Conservation (phyloP, 306 rosid genomes). For the Leucaena leucocephala region DNA sequence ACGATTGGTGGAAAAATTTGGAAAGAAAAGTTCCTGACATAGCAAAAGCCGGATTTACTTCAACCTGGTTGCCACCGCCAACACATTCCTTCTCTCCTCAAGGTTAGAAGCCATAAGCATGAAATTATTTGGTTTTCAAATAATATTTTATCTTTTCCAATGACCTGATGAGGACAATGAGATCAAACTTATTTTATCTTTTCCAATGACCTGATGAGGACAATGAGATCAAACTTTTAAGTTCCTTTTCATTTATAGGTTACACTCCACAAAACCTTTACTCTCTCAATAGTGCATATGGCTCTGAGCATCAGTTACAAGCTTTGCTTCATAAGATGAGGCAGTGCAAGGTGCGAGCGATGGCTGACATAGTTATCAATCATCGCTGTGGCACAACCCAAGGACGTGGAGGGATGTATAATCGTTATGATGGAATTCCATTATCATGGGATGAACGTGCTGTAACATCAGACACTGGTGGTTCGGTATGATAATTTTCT, state of each 20-base stretch:
- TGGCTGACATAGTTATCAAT: conserved; percentile 90
- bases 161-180: background rate
- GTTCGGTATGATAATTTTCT: conserved; percentile 56
- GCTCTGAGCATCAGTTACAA: conserved; percentile 75
- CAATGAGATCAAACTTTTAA: background rate
- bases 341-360: conserved; percentile 69
- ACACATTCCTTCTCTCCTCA: conserved; percentile 74
- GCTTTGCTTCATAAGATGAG: conserved; percentile 78
- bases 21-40: conserved; percentile 73
- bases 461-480: conserved; percentile 86
- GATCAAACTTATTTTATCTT: conserved; percentile 1
- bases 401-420: conserved; percentile 85
- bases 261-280: conserved; percentile 91
- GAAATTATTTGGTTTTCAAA: background rate
- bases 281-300: conserved; percentile 73
- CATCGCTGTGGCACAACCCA: conserved; percentile 79
- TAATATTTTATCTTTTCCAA: conserved; percentile 13
- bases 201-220: conserved; percentile 9
- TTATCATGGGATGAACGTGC: conserved; percentile 84
- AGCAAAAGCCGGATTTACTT: conserved; percentile 79
- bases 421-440: conserved; percentile 89
- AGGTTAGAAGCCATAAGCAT: conserved; percentile 52
- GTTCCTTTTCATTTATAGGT: conserved; percentile 48
- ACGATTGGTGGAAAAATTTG: conserved; percentile 80
- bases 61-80: conserved; percentile 95